Base-by-base conservation (phyloP, 2,329 filamentous ascomycete genomes). In the Alternaria consortialis region DNA sequence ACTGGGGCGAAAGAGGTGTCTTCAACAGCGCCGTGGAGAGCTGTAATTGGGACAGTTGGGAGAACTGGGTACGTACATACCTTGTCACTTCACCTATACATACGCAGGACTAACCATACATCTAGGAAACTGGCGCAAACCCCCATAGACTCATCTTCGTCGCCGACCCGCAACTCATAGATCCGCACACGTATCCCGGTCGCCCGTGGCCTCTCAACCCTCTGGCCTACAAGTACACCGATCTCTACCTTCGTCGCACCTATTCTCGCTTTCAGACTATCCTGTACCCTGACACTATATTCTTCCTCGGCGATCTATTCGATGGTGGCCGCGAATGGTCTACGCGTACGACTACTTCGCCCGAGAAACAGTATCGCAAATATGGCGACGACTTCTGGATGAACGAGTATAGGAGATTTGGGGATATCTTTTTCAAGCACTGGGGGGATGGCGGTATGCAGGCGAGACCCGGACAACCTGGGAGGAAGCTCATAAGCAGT, bases 271-370 rank as follows among this genome's bases (percentile, higher is more conserved):
- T 98, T 59, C 93, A 97, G 73, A 82, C 85, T 17, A 82, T 87
- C 17, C 83, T 98, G 13, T 86, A 87, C n/a, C 95, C 95, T 0
- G 93, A 97, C 75, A 94, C 91, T 15, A 84, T 97, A 1, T 87
- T 97, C 74, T 98, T 99, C 74, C 83, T 99, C 0, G 95, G 95
- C 7, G 95, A 99, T 75, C 82, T 99, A 1, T 97, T 99, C 72
- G 95, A 99, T 74, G 95, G 95, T 4, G 95, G 95, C 8, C 87
- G 95, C 68, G 95, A 99, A 82, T 99, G 95, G 95, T 91, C 90
- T 68, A 94, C 94, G 12, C 82, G 71, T 43, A 76, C 75, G 7
- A 74, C 72, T 7, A 70, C 60, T 15, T 86, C 83, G 53, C 84
- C 92, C 1, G 87, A 91, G 71, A 83, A 85, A 64, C 92, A 89